Conservation (phyloP, 2,329 filamentous ascomycete species). For the Knufia fluminis region DNA sequence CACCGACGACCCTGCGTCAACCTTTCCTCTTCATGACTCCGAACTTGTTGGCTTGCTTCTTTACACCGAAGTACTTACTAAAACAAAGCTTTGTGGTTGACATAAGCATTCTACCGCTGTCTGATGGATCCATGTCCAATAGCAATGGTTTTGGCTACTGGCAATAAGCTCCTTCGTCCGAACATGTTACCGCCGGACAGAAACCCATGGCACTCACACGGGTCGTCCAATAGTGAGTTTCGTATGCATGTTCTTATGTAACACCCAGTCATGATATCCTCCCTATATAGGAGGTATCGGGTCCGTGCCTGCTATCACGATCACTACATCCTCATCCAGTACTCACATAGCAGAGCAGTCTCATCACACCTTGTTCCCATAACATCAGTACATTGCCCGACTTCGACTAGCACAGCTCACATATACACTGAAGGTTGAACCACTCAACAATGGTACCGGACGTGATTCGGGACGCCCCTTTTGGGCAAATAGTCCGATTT, state of each 20-base stretch:
- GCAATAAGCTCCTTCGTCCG: neutral
- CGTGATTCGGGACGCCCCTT: slow-evolving; percentile 35
- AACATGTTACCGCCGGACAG: neutral
- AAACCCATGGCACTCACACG: neutral
- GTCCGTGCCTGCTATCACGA: neutral
- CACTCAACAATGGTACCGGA: slow-evolving; percentile 11
- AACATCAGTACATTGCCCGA: neutral
- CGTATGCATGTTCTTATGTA: neutral
- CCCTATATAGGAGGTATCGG: neutral
- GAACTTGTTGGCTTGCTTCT: too few relatives aligned
- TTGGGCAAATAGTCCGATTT: slow-evolving; percentile 39
- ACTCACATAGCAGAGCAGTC: neutral
- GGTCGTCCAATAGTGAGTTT: neutral
- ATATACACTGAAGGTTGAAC: neutral
- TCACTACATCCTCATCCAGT: neutral
- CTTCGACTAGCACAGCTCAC: neutral
- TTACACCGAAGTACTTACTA: too few relatives aligned
- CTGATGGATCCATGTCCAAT: neutral
- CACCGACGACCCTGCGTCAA: too few relatives aligned
- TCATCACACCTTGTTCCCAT: neutral
- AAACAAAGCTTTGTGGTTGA: neutral
- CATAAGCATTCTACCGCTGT: neutral
- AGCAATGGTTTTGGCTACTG: neutral
- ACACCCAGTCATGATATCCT: neutral
- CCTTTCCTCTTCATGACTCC: too few relatives aligned